Base-by-base conservation (phyloP, 1,284 basidiomycete species). In the Leccinum fuscescens region DNA sequence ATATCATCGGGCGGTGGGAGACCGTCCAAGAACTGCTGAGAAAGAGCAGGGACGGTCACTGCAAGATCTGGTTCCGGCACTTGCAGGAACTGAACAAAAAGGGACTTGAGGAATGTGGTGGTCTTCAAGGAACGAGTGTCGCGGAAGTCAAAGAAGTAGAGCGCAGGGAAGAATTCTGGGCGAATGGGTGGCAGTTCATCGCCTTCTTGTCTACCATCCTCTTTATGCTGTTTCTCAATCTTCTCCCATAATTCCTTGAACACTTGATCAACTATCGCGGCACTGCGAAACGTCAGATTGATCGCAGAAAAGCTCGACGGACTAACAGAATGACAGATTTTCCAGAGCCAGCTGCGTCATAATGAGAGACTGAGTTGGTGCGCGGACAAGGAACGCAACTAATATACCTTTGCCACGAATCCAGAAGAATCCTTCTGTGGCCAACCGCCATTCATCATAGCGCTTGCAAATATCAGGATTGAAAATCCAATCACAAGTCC, bases 61-160 rank as follows among this genome's bases (percentile, higher is more conserved):
- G 54, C 57, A 8, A 70, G 57, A 17, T 73, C 60, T 14, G 62
- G 65, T 2, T 72, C 58, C 1, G 62, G 66, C 9, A 65, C 61
- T 51, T 72, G 69, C 8, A 73, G n/a, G 54, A 70, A 73, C 61
- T 70, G 69, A 17, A 62, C 61, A 33, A 70, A 67, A n/a, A 70
- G 62, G 6, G 68, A 69, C 33, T 64, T 70, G 57, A 70, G 55
- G 48, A 70, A 65, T 20, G 71, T 54, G 27, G 63, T 48, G 2
- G 54, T 59, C 39, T 56, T 61, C 55, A 67, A 11, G 3, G 65
- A 61, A 54, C 69, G 71, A 50, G 48, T 58, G 55, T 72, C 71
- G 22, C 70, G 70, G 56, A 66, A 71, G 60, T 70, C 71, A 53
- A 73, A 70, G 46, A 72, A 70, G 59, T 71, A 70, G 55, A 68